Percentiles rank a stretch among this genome's conserved stretches.
Evolutionary conservation across 2,329 filamentous ascomycete species (phyloP).

Genomic region (Sordariomycetes sp.): DNA sequence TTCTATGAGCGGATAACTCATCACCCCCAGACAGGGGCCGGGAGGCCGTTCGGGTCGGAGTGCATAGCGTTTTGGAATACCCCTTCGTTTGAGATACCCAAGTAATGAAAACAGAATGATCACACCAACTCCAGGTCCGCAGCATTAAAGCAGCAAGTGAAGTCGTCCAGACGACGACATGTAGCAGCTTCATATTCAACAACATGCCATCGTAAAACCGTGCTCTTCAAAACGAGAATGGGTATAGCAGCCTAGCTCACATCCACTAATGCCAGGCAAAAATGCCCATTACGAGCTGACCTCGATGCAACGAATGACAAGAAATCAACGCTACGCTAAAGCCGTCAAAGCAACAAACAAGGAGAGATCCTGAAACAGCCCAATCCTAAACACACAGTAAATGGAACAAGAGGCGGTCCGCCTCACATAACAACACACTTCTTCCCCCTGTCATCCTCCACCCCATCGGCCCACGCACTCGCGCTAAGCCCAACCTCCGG

Average conservation of each 20-base stretch:
- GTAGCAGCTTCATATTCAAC: no score
- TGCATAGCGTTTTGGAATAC: no score
- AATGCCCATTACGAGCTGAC: neutral
- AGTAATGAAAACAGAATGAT: no score
- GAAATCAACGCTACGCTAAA: neutral
- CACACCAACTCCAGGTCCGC: no score
- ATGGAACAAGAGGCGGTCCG: neutral
- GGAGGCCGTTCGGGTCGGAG: no score
- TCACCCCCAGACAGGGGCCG: no score
- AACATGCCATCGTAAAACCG: no score
- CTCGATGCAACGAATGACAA: neutral
- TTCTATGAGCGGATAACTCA: no score
- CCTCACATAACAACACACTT: conserved; percentile 41
- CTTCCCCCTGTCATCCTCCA: conserved; percentile 13
- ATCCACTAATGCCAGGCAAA: neutral
- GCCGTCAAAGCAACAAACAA: neutral
- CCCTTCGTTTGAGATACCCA: no score
- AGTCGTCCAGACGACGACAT: no score
- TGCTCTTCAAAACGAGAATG: neutral
- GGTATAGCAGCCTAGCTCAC: neutral
- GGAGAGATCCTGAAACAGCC: neutral
- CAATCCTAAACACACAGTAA: neutral
- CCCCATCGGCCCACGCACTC: conserved; percentile 5
- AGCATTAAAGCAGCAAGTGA: no score
- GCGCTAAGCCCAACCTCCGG: conserved; percentile 26